A percentile compares a stretch with the other conserved stretches of the same genome.
Conservation (phyloP, 139 green algal genomes). For the Tetradesmus obliquus region DNA sequence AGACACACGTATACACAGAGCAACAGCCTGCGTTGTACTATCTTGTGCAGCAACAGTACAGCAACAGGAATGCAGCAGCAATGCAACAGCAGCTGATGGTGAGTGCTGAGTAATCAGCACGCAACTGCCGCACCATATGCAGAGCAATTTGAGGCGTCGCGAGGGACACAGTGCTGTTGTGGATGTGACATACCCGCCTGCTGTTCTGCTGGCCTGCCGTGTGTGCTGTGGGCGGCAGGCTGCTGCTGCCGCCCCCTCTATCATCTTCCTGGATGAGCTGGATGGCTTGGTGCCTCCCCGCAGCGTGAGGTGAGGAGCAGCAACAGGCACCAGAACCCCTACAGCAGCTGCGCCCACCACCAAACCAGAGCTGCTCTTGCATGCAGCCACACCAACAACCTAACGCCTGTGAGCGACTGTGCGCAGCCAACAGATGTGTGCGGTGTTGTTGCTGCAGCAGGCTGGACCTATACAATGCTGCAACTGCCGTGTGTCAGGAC, state of each 20-base stretch:
- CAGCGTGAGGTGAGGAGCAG: constrained; percentile 18
- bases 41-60: neutral
- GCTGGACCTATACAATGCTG: no score
- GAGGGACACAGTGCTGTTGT: neutral
- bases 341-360: neutral
- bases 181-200: neutral
- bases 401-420: no score
- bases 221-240: constrained; percentile 22
- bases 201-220: neutral
- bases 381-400: neutral
- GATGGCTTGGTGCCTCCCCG: constrained; percentile 80
- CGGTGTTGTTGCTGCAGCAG: no score
- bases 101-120: neutral
- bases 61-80: no score
- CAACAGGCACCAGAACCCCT: neutral
- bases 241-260: constrained; percentile 65
- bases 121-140: neutral
- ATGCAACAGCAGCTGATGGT: neutral
- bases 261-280: constrained; percentile 96
- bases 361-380: neutral
- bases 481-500: no score
- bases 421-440: no score
- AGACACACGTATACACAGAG: neutral
- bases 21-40: neutral
- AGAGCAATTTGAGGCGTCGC: no score